A percentile compares a stretch with the other conserved stretches of the same genome.
These are phyloP conservation scores for Starmerella potacharoeniae DNA, from an alignment of 805 yeast genomes.

Conservation along the genomic window DNA sequence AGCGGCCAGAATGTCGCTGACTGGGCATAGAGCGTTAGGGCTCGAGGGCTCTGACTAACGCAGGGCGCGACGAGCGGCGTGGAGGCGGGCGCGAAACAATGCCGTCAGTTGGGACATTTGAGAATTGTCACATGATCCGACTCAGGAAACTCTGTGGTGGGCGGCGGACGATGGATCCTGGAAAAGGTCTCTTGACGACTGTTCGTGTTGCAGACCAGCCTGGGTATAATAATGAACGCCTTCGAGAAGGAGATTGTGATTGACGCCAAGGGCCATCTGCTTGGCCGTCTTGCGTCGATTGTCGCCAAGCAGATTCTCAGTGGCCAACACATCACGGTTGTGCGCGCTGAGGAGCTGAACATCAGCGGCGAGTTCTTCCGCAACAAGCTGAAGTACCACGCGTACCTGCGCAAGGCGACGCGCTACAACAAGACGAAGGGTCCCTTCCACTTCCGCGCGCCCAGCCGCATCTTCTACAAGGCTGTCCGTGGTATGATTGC, in stretches of 20 bases:
- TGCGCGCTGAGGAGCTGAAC: constrained; percentile 94
- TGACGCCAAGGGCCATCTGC: constrained; percentile 98
- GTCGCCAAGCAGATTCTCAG: constrained; percentile 97
- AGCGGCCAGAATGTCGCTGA: too few species aligned
- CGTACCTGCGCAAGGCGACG: constrained; percentile 98
- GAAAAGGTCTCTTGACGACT: not conserved
- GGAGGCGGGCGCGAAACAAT: too few species aligned
- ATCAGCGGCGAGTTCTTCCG: constrained; percentile 99
- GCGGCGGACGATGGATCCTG: not conserved
- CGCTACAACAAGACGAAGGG: constrained; percentile 98
- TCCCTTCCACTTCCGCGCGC: constrained; percentile 99
- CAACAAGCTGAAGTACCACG: constrained; percentile 99
- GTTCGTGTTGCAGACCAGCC: constrained; percentile 6
- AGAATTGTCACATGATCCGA: not conserved
- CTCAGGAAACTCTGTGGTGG: constrained; percentile 1
- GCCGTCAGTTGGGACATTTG: not conserved
- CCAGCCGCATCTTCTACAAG: constrained; percentile 99
- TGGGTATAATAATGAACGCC: constrained; percentile 46
- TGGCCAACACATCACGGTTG: constrained; percentile 97
- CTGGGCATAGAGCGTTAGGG: not conserved
- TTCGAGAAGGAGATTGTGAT: constrained; percentile 70
- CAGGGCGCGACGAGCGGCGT: too few species aligned
- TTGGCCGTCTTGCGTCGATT: constrained; percentile 98
- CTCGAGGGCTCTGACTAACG: not conserved
- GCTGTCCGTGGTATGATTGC: constrained; percentile 99